Evolutionary conservation across 495 filamentous ascomycete genomes (phyloP).

Genomic region (Trypethelium eluteriae): DNA sequence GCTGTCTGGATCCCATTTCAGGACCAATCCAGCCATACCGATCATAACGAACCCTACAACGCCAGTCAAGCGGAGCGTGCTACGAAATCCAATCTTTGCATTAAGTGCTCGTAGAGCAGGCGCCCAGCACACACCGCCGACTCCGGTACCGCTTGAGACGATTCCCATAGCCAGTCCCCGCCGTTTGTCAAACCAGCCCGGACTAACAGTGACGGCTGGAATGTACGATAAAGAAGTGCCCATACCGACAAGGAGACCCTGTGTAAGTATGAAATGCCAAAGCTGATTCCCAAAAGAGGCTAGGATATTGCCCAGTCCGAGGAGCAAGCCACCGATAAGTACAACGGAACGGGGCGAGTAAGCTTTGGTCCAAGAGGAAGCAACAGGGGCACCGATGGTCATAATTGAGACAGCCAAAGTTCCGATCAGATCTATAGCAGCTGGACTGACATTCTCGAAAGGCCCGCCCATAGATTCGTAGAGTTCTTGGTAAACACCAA

Average conservation of each 20-base stretch:
- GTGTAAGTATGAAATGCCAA: conserved; percentile 40
- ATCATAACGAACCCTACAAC: conserved; percentile 33
- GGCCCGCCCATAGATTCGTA: conserved; percentile 39
- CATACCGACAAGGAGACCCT: conserved; percentile 36
- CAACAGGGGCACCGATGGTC: conserved; percentile 40
- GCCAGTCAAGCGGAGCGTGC: conserved; percentile 37
- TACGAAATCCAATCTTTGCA: conserved; percentile 35
- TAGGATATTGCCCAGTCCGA: conserved; percentile 22
- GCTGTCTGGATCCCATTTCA: conserved; percentile 34
- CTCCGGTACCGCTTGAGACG: conserved; percentile 33
- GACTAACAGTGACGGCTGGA: conserved; percentile 36
- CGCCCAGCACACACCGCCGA: conserved; percentile 37
- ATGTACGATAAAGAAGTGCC: conserved; percentile 39
- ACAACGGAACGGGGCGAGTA: conserved; percentile 35
- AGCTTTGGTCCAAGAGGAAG: conserved; percentile 34
- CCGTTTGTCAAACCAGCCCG: conserved; percentile 30
- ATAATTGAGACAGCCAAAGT: conserved; percentile 40
- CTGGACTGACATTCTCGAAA: conserved; percentile 37
- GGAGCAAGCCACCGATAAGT: conserved; percentile 27
- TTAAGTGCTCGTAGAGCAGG: conserved; percentile 32
- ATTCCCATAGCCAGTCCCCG: conserved; percentile 40
- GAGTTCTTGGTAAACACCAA: conserved; percentile 43
- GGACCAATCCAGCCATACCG: conserved; percentile 16
- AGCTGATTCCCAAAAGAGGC: conserved; percentile 37
- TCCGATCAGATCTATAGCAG: conserved; percentile 41